phyloP scores from a whole-genome alignment of 2,329 filamentous ascomycete genomes.

The Alternaria rosae region DNA sequence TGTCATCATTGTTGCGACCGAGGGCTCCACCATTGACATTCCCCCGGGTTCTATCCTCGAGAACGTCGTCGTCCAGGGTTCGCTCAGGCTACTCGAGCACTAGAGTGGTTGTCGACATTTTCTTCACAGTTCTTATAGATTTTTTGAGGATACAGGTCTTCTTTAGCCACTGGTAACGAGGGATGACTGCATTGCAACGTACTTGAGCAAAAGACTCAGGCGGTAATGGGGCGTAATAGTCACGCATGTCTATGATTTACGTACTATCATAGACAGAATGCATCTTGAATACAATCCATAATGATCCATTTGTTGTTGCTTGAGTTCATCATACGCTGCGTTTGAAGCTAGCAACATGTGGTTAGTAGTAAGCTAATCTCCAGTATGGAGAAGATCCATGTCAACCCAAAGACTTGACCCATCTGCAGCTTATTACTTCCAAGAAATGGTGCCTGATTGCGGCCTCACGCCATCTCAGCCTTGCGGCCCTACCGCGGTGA shows the following conservation, averaged over 20 bases:
- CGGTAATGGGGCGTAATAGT: constrained; percentile 23
- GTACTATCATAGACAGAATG: constrained; percentile 39
- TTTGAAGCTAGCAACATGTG: background rate
- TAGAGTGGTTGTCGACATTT: constrained; percentile 48
- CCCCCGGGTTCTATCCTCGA: constrained; percentile 96
- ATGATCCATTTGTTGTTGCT: constrained; percentile 6
- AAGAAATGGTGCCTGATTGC: constrained; percentile 20
- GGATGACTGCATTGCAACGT: constrained; percentile 33
- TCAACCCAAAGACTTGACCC: background rate
- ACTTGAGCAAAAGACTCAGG: constrained; percentile 27
- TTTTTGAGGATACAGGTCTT: constrained; percentile 35
- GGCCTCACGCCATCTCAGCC: constrained; percentile 25
- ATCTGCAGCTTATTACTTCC: background rate
- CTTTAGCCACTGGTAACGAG: constrained; percentile 25
- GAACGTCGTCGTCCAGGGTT: constrained; percentile 99
- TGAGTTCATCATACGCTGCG: background rate
- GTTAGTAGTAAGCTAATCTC: background rate
- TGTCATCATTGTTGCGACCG: constrained; percentile 97
- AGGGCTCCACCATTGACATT: constrained; percentile 97
- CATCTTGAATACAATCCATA: constrained; percentile 18
- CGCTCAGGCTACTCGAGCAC: constrained; percentile 77
- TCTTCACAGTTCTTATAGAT: constrained; percentile 27
- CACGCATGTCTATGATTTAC: constrained; percentile 23
- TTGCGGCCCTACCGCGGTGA: constrained; percentile 23
- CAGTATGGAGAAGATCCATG: background rate